These are phyloP conservation scores for Geoglossum glabrum DNA, from an alignment of 495 filamentous ascomycete genomes.

Conservation along the genomic window DNA sequence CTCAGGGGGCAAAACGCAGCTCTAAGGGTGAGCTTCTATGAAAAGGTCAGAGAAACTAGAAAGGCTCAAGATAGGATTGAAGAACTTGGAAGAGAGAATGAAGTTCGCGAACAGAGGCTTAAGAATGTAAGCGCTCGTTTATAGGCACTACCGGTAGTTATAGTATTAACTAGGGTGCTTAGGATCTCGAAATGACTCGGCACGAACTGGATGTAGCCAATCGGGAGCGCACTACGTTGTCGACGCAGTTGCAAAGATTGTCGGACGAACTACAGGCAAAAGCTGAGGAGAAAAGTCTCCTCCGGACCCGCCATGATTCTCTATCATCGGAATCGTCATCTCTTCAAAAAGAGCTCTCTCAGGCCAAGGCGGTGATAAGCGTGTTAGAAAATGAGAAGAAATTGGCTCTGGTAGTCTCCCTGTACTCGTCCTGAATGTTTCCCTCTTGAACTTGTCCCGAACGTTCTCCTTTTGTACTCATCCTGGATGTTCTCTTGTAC, in stretches of 20 bases:
- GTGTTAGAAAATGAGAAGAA: conserved; percentile 39
- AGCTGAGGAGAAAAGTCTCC: conserved; percentile 47
- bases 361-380: conserved; percentile 30
- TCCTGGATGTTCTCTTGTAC: no score
- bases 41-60: conserved; percentile 23
- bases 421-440: no score
- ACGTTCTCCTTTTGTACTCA: no score
- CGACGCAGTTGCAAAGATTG: conserved; percentile 28
- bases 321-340: conserved; percentile 45
- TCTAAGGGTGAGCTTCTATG: conserved; percentile 28
- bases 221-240: conserved; percentile 22
- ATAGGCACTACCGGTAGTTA: background rate
- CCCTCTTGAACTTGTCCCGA: no score
- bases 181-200: conserved; percentile 6
- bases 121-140: conserved; percentile 11
- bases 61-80: conserved; percentile 24
- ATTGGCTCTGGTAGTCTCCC: no score
- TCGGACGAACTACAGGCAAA: conserved; percentile 33
- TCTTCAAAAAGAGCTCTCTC: conserved; percentile 42
- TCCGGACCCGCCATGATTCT: conserved; percentile 48
- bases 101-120: conserved; percentile 20
- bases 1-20: conserved; percentile 36
- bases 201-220: conserved; percentile 11
- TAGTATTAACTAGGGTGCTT: background rate
- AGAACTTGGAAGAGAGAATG: conserved; percentile 23